These are phyloP conservation scores for Dactylonectria estremocensis DNA, from an alignment of 2,329 filamentous ascomycete genomes.

Conservation along the genomic window DNA sequence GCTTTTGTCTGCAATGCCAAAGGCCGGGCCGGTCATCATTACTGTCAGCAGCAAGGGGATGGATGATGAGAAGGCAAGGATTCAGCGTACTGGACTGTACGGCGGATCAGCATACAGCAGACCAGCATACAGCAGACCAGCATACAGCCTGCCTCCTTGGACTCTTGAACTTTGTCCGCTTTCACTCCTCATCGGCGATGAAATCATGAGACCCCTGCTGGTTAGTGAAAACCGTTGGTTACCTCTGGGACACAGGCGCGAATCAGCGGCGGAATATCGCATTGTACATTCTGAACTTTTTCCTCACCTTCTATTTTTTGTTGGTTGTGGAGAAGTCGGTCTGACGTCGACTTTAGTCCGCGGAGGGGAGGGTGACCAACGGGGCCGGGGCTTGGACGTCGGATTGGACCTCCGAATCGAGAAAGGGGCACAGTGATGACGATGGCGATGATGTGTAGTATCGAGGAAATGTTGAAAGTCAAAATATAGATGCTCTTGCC, in stretches of 20 bases:
- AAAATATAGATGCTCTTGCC: conserved; percentile 1
- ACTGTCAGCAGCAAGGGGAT: conserved; percentile 16
- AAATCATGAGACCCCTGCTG: not conserved
- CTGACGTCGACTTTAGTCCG: conserved; percentile 24
- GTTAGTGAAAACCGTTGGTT: not conserved
- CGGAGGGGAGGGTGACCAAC: conserved; percentile 11
- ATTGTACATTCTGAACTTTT: conserved; percentile 14
- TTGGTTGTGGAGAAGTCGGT: conserved; percentile 29
- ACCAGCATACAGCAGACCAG: conserved; percentile 10
- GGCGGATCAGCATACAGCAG: not conserved
- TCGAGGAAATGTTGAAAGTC: conserved; percentile 11
- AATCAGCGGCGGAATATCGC: conserved; percentile 7
- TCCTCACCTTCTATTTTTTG: conserved; percentile 7
- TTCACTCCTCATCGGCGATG: not conserved
- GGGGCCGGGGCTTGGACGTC: conserved; percentile 16
- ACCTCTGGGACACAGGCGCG: conserved; percentile 2
- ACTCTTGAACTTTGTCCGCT: conserved; percentile 7
- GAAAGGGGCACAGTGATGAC: conserved; percentile 9
- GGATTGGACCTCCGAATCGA: conserved; percentile 20
- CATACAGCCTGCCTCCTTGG: not conserved
- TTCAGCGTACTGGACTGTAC: not conserved
- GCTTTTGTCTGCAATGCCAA: conserved; percentile 10
- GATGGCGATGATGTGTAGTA: conserved; percentile 25
- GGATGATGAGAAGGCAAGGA: conserved; percentile 9
- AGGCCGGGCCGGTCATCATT: conserved; percentile 27